A percentile compares a stretch with the other conserved stretches of the same genome.
These are phyloP conservation scores for Lagenidium giganteum DNA, from an alignment of 352 stramenopile species.

Conservation along the genomic window DNA sequence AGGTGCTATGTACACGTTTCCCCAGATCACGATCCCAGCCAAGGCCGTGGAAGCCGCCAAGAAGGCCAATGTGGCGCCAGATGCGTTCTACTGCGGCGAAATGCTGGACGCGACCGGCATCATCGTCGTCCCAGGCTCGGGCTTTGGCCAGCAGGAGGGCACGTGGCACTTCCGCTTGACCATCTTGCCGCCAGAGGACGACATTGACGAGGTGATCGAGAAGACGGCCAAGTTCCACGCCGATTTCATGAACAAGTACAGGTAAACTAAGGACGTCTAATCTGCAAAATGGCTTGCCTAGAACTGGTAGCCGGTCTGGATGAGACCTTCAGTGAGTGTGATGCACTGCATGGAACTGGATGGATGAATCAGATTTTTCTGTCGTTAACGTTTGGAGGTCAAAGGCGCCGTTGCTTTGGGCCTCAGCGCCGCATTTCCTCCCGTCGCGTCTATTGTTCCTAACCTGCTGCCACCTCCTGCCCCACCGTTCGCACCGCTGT, in stretches of 20 bases:
- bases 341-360: too few relatives aligned
- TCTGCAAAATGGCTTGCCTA: not conserved
- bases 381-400: constrained; percentile 18
- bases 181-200: constrained; percentile 96
- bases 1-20: constrained; percentile 99
- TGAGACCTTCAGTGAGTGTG: constrained; percentile 3
- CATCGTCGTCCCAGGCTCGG: constrained; percentile 96
- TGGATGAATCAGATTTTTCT: too few relatives aligned
- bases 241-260: constrained; percentile 95
- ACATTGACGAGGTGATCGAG: constrained; percentile 93
- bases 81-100: constrained; percentile 96
- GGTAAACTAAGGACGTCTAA: constrained; percentile 27
- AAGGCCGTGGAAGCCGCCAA: constrained; percentile 84
- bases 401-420: constrained; percentile 26
- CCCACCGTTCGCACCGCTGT: constrained; percentile 7
- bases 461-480: constrained; percentile 22
- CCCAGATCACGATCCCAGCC: constrained; percentile 87
- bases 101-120: constrained; percentile 97
- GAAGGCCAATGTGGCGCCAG: constrained; percentile 72
- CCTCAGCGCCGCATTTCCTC: constrained; percentile 16
- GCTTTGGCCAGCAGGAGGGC: constrained; percentile 95
- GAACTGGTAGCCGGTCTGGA: not conserved
- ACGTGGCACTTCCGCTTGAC: constrained; percentile 99
- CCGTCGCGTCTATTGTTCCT: not conserved
- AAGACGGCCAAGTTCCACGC: constrained; percentile 94